phyloP scores from a whole-genome alignment of 257 asterid species.

The Solanum ossicruentum region DNA sequence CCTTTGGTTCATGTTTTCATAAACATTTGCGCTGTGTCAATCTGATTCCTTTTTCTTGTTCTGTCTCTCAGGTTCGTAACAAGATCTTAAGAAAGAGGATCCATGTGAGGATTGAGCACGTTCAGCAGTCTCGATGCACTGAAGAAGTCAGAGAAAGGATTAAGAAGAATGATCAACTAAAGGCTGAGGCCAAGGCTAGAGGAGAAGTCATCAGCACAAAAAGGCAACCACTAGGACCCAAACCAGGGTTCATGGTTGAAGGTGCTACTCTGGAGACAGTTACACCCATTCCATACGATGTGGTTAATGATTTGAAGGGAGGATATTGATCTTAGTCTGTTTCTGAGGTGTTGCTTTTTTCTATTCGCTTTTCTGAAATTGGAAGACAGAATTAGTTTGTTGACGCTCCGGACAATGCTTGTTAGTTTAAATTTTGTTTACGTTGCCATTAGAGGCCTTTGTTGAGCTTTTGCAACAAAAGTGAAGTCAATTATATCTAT shows the following conservation, averaged over 20 bases:
- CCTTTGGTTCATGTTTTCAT: background rate
- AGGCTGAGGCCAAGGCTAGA: conserved; percentile 59
- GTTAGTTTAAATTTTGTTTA: background rate
- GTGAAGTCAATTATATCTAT: background rate
- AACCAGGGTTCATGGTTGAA: conserved; percentile 75
- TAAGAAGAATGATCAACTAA: conserved; percentile 50
- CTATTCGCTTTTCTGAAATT: background rate
- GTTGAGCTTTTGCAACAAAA: background rate
- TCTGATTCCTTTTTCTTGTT: background rate
- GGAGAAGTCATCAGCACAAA: conserved; percentile 67
- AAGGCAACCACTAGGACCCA: conserved; percentile 77
- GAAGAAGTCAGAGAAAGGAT: conserved; percentile 48
- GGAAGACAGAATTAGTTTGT: background rate
- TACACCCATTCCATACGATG: conserved; percentile 89
- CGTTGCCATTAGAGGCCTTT: background rate
- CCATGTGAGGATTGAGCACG: conserved; percentile 71
- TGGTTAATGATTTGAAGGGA: conserved; percentile 89
- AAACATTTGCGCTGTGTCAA: background rate
- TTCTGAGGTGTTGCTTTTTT: background rate
- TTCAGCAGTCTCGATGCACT: conserved; percentile 56
- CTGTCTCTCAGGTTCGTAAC: conserved; percentile 47
- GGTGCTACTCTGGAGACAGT: conserved; percentile 71
- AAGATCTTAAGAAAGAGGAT: conserved; percentile 54
- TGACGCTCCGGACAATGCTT: background rate
- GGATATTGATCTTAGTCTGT: conserved; percentile 32